These are phyloP conservation scores for Blastocystis sp. DNA, from an alignment of 352 stramenopile genomes.

Conservation along the genomic window DNA sequence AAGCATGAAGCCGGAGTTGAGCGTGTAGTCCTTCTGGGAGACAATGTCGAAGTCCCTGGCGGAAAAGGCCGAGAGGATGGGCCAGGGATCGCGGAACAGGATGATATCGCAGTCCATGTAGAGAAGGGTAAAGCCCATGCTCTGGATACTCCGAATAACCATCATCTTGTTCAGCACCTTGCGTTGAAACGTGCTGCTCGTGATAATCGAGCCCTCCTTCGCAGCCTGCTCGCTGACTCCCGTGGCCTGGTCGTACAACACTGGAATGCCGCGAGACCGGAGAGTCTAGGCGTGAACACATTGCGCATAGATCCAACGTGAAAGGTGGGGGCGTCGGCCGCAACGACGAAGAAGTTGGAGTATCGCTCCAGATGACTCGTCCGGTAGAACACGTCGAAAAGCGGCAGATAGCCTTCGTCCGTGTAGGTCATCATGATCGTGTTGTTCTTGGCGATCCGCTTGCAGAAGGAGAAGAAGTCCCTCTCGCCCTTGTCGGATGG, in stretches of 20 bases:
- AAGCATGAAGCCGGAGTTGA: constrained; percentile 64
- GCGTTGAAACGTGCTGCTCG: constrained; percentile 8
- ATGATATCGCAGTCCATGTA: constrained; percentile 65
- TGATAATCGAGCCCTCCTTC: constrained; percentile 4
- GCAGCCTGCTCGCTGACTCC: neutral
- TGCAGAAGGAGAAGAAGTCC: neutral
- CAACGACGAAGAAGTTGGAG: constrained; percentile 61
- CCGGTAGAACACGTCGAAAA: constrained; percentile 37
- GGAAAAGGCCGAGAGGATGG: constrained; percentile 5
- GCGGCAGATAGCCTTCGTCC: constrained; percentile 35
- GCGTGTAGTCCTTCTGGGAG: constrained; percentile 28
- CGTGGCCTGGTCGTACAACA: neutral
- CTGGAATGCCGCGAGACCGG: neutral
- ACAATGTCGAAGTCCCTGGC: constrained; percentile 16
- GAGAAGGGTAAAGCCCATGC: neutral
- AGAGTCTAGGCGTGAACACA: constrained; percentile 12
- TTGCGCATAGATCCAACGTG: neutral
- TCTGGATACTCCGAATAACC: neutral
- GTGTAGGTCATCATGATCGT: constrained; percentile 51
- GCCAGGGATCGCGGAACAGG: constrained; percentile 46
- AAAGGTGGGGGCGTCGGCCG: neutral
- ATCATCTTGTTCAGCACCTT: constrained; percentile 55
- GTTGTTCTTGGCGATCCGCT: constrained; percentile 21
- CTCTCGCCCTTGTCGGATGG: neutral
- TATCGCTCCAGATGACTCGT: constrained; percentile 55